A percentile compares a stretch with the other conserved stretches of the same genome.
Evolutionary conservation across 495 filamentous ascomycete genomes (phyloP).

Genomic region (Penicillium riverlandense): DNA sequence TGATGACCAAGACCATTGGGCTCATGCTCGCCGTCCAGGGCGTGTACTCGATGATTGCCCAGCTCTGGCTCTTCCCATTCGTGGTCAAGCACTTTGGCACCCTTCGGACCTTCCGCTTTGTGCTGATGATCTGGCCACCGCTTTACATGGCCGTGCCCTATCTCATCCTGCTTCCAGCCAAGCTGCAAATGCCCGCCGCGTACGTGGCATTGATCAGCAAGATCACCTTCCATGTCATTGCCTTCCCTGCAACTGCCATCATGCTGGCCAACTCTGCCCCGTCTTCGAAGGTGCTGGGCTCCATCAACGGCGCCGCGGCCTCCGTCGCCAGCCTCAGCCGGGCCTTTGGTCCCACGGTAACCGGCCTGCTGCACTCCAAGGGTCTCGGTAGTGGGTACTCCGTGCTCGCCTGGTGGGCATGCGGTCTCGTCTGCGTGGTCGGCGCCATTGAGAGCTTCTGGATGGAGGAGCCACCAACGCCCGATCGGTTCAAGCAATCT

Average conservation of each 20-base stretch:
- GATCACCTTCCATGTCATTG: constrained; percentile 75
- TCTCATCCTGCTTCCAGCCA: constrained; percentile 70
- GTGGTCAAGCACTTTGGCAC: constrained; percentile 65
- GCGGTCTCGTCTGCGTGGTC: constrained; percentile 62
- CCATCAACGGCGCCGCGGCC: constrained; percentile 88
- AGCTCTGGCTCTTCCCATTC: constrained; percentile 74
- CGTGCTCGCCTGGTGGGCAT: constrained; percentile 88
- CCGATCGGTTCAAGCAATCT: constrained; percentile 18
- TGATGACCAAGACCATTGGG: constrained; percentile 76
- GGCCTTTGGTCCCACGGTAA: constrained; percentile 81
- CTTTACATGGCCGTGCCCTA: constrained; percentile 87
- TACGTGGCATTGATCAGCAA: constrained; percentile 77
- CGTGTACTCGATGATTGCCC: constrained; percentile 78
- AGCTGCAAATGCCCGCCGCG: constrained; percentile 62
- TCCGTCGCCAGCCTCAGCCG: constrained; percentile 82
- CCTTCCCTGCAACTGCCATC: constrained; percentile 80
- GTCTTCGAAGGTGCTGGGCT: constrained; percentile 70
- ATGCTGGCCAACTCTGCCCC: constrained; percentile 80
- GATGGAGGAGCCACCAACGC: constrained; percentile 38
- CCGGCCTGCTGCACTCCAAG: constrained; percentile 73
- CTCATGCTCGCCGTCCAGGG: constrained; percentile 84
- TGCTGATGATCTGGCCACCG: constrained; percentile 75
- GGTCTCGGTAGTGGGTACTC: constrained; percentile 75
- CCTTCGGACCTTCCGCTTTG: constrained; percentile 70
- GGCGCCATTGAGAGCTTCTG: constrained; percentile 57